Percentiles rank a stretch among this genome's conserved stretches.
These are phyloP conservation scores for Candida hispaniensis DNA, from an alignment of 805 yeast genomes.

Conservation along the genomic window DNA sequence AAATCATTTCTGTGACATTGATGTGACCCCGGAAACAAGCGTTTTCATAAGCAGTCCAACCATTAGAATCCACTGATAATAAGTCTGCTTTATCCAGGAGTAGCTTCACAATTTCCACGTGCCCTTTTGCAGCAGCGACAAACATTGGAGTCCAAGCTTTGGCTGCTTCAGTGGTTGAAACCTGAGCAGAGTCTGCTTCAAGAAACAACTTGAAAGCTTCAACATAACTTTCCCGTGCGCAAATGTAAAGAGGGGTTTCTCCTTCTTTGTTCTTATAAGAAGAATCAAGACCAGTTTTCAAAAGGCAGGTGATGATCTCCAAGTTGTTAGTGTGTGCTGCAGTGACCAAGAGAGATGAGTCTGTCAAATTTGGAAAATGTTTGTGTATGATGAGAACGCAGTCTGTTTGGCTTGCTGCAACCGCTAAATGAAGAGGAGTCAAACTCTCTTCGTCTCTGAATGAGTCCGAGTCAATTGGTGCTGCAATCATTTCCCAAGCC, in stretches of 20 bases:
- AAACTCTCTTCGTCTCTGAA: conserved; percentile 53
- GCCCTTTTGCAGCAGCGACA: conserved; percentile 83
- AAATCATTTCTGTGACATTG: conserved; percentile 49
- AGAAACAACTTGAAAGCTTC: conserved; percentile 47
- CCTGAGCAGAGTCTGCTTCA: conserved; percentile 49
- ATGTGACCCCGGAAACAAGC: conserved; percentile 85
- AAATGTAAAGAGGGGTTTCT: conserved; percentile 79
- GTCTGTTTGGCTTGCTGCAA: conserved; percentile 70
- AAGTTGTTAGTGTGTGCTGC: conserved; percentile 23
- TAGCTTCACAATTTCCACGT: conserved; percentile 41
- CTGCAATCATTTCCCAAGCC: conserved; percentile 39
- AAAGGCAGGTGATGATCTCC: conserved; percentile 42
- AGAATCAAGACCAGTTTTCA: conserved; percentile 48
- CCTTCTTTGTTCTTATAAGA: conserved; percentile 51
- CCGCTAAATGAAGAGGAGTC: conserved; percentile 76
- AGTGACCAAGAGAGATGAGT: conserved; percentile 3
- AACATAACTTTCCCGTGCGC: conserved; percentile 51
- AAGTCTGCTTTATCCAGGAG: conserved; percentile 41
- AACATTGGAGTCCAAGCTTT: conserved; percentile 95
- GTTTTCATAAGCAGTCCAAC: conserved; percentile 98
- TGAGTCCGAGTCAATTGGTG: conserved; percentile 22
- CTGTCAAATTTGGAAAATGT: conserved; percentile 27
- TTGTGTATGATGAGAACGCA: conserved; percentile 53
- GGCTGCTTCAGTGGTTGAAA: conserved; percentile 63
- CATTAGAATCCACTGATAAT: conserved; percentile 61